These are phyloP conservation scores for Candida glucosophila DNA, from an alignment of 1,139 yeast species.

Conservation along the genomic window DNA sequence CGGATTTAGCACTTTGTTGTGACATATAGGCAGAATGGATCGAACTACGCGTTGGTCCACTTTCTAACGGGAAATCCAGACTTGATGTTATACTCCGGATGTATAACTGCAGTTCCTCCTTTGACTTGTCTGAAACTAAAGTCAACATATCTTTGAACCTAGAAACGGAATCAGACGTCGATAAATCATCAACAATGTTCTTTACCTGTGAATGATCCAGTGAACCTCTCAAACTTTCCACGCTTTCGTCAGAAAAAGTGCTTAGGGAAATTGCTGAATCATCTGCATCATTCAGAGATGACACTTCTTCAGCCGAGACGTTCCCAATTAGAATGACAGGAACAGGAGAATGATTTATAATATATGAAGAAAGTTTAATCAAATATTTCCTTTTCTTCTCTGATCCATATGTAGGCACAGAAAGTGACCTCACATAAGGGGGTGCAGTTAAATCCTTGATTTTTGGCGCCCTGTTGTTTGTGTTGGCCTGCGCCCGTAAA, in stretches of 20 bases:
- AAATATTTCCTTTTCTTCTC: too few relatives aligned
- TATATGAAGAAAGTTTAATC: conserved; percentile 31
- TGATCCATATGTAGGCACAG: too few relatives aligned
- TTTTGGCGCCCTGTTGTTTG: too few relatives aligned
- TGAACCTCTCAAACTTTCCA: not conserved
- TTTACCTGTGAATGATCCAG: not conserved
- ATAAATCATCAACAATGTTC: not conserved
- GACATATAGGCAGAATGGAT: conserved; percentile 26
- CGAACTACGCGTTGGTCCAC: conserved; percentile 15
- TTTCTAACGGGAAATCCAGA: conserved; percentile 14
- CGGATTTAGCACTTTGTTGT: conserved; percentile 8
- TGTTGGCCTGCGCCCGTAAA: too few relatives aligned
- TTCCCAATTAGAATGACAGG: conserved; percentile 36
- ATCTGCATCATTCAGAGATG: conserved; percentile 1
- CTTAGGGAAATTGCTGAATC: conserved; percentile 2
- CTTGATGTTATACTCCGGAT: conserved; percentile 13
- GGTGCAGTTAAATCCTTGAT: not conserved
- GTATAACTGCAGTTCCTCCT: conserved; percentile 17
- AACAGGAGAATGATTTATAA: conserved; percentile 31
- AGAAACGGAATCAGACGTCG: conserved; percentile 1
- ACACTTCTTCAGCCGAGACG: conserved; percentile 3
- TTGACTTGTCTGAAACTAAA: conserved; percentile 22
- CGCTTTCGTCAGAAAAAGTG: conserved; percentile 1
- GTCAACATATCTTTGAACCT: conserved; percentile 16
- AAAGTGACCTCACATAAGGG: too few relatives aligned